Evolutionary conservation across 2,329 filamentous ascomycete genomes (phyloP).

Genomic region (Didymella glomerata): DNA sequence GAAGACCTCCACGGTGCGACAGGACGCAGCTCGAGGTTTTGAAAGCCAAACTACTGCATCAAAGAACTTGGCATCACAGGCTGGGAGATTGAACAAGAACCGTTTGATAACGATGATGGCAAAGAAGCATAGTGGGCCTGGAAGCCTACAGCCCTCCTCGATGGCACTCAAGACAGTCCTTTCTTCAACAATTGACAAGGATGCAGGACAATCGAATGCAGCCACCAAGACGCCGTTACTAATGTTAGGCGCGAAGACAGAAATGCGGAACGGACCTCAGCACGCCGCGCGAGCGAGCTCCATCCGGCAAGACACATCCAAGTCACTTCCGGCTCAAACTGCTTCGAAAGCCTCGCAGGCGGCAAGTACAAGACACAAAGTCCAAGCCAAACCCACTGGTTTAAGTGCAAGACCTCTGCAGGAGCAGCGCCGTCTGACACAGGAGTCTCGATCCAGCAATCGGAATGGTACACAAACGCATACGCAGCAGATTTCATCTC

Average conservation of each 20-base stretch:
- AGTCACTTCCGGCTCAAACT: neutral
- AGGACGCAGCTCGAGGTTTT: neutral
- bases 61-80: neutral
- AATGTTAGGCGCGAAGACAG: neutral
- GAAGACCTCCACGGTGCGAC: neutral
- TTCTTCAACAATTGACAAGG: neutral
- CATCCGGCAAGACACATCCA: neutral
- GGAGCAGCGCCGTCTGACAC: neutral
- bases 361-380: neutral
- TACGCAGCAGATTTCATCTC: neutral
- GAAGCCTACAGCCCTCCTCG: neutral
- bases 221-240: neutral
- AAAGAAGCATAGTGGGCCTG: neutral
- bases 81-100: neutral
- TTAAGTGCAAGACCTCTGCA: neutral
- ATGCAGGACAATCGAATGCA: neutral
- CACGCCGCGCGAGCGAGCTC: neutral
- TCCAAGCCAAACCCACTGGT: neutral
- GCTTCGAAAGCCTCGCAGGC: too few species aligned
- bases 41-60: neutral
- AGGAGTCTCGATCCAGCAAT: neutral
- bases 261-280: neutral
- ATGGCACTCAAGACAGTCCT: neutral
- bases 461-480: neutral
- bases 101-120: conserved; percentile 2